Base-by-base conservation (phyloP, 2,329 filamentous ascomycete species). In the Trichoderma sp. region DNA sequence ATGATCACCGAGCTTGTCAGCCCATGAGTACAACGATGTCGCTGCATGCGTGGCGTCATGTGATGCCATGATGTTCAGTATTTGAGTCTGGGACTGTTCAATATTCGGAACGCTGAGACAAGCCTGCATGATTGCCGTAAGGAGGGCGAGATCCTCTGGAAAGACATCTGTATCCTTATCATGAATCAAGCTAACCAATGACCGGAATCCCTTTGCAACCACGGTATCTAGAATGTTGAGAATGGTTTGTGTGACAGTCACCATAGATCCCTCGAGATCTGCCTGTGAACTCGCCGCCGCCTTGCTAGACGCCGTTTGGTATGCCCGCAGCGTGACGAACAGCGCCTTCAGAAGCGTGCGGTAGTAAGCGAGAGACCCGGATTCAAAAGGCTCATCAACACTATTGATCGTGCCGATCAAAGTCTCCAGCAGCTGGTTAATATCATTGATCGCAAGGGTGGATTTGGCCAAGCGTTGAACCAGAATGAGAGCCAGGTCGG, bases 11-110 rank as follows among this genome's bases (percentile, higher is more conserved):
- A 98, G 84, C 71, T 90, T 89, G 77, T 98, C 93, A 4, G 94
- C 88, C 95, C 95, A 99, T 0, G 93, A 97, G 79, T 94, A 98
- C 5, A 99, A 85, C 37, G 92, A 93, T 6, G 90, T 89, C 0
- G 93, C 94, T 69, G 93, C 91, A 73, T 94, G 91, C 54, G 92
- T 85, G 1, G 90, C 90, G 70, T 91, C 89, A 75, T 93, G 89
- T 56, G 87, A 87, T 1, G 86, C 83, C 82, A 93, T 84, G 71
- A 89, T 89, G 74, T 89, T 87, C 64, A 92, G 84, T 42, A 94
- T 86, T 72, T 93, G 90, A 15, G 86, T 84, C 70, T 91, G 88
- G 58, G 89, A 87, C 71, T 91, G 86, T 65, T 91, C 88, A 69
- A 92, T 89, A 57, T 90, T 89, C 0, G 93, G 92, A 34, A 97